Percentiles rank a stretch among this genome's conserved stretches.
These are phyloP conservation scores for Penicillium sp. DNA, from an alignment of 2,329 filamentous ascomycete genomes.

Conservation along the genomic window DNA sequence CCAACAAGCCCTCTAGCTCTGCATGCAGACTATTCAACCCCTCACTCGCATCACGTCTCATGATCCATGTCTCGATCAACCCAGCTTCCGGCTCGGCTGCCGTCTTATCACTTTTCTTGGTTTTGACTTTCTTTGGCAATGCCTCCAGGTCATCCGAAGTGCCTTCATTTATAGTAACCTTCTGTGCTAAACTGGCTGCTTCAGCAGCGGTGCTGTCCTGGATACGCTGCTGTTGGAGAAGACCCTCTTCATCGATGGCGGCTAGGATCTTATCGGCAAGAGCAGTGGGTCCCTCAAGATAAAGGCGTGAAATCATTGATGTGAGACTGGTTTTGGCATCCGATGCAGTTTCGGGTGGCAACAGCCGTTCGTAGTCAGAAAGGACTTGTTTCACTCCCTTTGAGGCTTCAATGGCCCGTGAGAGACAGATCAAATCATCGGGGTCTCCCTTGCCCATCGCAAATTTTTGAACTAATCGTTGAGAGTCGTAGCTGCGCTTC, in stretches of 20 bases:
- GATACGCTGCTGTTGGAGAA: conserved; percentile 76
- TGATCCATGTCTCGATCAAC: conserved; percentile 61
- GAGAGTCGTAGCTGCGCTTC: conserved; percentile 76
- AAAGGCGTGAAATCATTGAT: conserved; percentile 33
- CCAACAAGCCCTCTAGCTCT: conserved; percentile 60
- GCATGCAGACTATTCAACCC: conserved; percentile 67
- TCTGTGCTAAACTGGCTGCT: conserved; percentile 72
- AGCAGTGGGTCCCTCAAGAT: conserved; percentile 63
- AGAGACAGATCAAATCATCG: conserved; percentile 83
- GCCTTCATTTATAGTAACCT: conserved; percentile 68
- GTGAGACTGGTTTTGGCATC: conserved; percentile 25
- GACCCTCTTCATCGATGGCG: conserved; percentile 89
- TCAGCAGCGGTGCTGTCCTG: conserved; percentile 71
- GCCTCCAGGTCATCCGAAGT: conserved; percentile 56
- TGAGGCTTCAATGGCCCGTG: conserved; percentile 76
- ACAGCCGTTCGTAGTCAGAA: conserved; percentile 16
- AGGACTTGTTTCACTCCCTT: conserved; percentile 58
- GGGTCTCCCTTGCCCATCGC: conserved; percentile 87
- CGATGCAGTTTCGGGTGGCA: background rate
- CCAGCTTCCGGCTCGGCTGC: conserved; percentile 38
- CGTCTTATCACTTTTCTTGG: conserved; percentile 28
- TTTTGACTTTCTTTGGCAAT: conserved; percentile 54
- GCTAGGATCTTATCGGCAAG: conserved; percentile 71
- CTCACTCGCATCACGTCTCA: conserved; percentile 66
- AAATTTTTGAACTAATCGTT: conserved; percentile 91